Conservation (phyloP, 108 stramenopile species). For the Nitzschia putrida region DNA sequence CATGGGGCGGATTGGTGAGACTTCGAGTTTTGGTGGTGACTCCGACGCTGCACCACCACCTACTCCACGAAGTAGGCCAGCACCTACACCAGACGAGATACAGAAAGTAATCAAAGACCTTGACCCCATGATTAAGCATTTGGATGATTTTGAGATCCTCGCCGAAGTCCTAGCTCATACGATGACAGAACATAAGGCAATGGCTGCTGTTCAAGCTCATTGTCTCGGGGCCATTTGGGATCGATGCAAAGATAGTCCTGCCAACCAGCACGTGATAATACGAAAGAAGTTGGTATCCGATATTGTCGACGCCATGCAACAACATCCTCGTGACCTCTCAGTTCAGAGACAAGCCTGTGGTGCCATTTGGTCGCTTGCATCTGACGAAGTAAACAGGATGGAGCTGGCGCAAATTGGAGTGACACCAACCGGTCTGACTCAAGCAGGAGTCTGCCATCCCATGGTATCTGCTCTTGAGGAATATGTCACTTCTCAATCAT, state of each 20-base stretch:
- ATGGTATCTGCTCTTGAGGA: slow-evolving; percentile 19
- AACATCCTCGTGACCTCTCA: neutral
- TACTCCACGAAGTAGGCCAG: no score
- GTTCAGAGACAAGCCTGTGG: slow-evolving; percentile 15
- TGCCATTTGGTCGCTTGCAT: slow-evolving; percentile 8
- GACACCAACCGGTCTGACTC: slow-evolving; percentile 3
- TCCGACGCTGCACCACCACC: no score
- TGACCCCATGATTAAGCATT: slow-evolving; percentile 2
- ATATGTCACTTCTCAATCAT: slow-evolving; percentile 8
- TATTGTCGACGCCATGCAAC: slow-evolving; percentile 15
- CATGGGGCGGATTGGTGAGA: no score
- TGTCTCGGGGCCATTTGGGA: slow-evolving; percentile 21
- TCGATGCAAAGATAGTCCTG: slow-evolving; percentile 5
- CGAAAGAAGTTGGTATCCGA: neutral
- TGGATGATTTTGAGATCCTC: slow-evolving; percentile 6
- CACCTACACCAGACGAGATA: neutral
- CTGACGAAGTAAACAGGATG: slow-evolving; percentile 1
- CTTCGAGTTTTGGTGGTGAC: no score
- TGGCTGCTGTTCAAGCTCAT: slow-evolving; percentile 4
- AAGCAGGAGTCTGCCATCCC: neutral
- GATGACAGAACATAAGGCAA: slow-evolving; percentile 10
- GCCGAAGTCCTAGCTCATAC: slow-evolving; percentile 13
- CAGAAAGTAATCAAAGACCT: slow-evolving; percentile 1
- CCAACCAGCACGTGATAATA: neutral
- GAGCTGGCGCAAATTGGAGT: neutral